These are phyloP conservation scores for Zymoseptoria passerinii DNA, from an alignment of 2,329 filamentous ascomycete genomes.

Conservation along the genomic window DNA sequence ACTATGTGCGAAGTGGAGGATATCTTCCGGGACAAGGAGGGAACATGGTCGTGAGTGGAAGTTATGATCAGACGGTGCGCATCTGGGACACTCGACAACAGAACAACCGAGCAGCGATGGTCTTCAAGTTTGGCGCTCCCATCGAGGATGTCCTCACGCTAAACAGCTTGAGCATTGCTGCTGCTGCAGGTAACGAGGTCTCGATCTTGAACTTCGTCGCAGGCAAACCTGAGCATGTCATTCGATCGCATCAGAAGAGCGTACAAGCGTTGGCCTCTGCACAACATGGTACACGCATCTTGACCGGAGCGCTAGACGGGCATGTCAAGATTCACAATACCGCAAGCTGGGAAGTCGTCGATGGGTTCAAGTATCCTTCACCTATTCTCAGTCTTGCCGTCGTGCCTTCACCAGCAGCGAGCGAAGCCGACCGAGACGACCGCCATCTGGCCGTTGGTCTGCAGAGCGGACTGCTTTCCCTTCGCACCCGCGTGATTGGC, in stretches of 20 bases:
- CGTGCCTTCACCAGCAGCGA: constrained; percentile 50
- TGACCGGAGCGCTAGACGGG: constrained; percentile 85
- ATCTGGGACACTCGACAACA: constrained; percentile 84
- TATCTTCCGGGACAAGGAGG: constrained; percentile 73
- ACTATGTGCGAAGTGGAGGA: constrained; percentile 81
- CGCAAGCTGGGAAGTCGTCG: constrained; percentile 90
- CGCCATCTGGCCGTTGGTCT: constrained; percentile 92
- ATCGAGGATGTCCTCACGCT: constrained; percentile 83
- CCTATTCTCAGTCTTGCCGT: constrained; percentile 80
- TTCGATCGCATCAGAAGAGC: constrained; percentile 95
- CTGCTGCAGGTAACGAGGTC: constrained; percentile 76
- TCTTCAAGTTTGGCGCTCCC: constrained; percentile 86
- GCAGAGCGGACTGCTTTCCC: constrained; percentile 83
- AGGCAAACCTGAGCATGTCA: constrained; percentile 74
- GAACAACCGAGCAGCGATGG: constrained; percentile 64
- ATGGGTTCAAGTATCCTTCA: constrained; percentile 83
- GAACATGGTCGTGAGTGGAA: constrained; percentile 70
- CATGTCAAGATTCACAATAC: constrained; percentile 98
- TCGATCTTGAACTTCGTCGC: constrained; percentile 89
- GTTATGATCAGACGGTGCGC: constrained; percentile 88
- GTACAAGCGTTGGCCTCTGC: constrained; percentile 81
- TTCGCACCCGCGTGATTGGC: constrained; percentile 80
- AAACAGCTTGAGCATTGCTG: constrained; percentile 77
- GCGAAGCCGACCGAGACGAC: constrained; percentile 57
- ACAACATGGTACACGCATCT: constrained; percentile 68